Conservation (phyloP, 2,329 filamentous ascomycete species). For the Ophiostoma sp. region DNA sequence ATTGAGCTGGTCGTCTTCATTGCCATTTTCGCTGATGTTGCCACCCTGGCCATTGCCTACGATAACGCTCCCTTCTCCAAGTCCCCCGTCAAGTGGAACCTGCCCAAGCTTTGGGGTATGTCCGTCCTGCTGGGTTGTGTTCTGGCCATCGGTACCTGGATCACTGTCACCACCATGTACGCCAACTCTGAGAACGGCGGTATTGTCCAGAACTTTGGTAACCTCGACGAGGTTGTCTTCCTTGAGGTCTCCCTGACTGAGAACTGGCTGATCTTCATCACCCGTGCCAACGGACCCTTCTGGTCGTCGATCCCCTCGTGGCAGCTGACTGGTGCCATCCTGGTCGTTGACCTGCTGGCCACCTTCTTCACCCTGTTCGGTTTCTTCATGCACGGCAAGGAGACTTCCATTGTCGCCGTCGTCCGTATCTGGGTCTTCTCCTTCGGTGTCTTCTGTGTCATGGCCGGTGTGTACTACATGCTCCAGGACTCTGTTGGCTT, state of each 20-base stretch:
- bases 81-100: conserved; percentile 89
- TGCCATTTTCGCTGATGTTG: conserved; percentile 89
- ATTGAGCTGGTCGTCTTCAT: conserved; percentile 88
- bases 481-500: conserved; percentile 76
- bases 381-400: conserved; percentile 64
- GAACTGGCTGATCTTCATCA: conserved; percentile 97
- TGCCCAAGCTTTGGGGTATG: conserved; percentile 91
- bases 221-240: conserved; percentile 77
- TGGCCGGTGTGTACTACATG: conserved; percentile 68
- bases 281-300: conserved; percentile 85
- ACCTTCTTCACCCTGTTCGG: conserved; percentile 83
- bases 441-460: conserved; percentile 77
- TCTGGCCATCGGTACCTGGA: conserved; percentile 79
- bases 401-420: conserved; percentile 70
- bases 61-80: conserved; percentile 86
- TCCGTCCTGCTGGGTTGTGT: conserved; percentile 77
- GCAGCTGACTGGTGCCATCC: conserved; percentile 72
- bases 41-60: conserved; percentile 86
- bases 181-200: conserved; percentile 62
- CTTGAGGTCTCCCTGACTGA: conserved; percentile 85
- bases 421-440: conserved; percentile 90
- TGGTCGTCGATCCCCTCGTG: conserved; percentile 86
- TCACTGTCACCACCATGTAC: conserved; percentile 82
- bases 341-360: conserved; percentile 76
- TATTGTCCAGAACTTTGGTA: conserved; percentile 86